These are phyloP conservation scores for Madurella fahalii DNA, from an alignment of 2,329 filamentous ascomycete species.

Conservation along the genomic window DNA sequence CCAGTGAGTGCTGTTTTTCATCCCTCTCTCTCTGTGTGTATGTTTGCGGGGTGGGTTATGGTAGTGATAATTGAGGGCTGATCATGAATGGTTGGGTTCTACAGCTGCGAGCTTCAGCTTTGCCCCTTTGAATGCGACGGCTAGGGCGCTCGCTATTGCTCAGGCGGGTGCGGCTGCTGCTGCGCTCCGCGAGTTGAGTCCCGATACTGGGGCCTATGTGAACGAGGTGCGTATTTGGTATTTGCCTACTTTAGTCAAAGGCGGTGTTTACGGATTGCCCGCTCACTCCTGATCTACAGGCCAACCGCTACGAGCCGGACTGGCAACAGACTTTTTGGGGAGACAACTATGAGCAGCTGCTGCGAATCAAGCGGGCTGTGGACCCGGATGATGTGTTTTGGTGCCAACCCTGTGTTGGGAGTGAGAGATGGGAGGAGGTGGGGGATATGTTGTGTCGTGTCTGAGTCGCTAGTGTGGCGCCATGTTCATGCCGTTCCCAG, in stretches of 20 bases:
- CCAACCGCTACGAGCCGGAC: constrained; percentile 17
- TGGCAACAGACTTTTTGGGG: constrained; percentile 29
- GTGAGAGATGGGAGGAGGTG: constrained; percentile 28
- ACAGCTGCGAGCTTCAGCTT: constrained; percentile 17
- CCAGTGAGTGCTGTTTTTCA: constrained; percentile 12
- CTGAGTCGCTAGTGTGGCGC: neutral
- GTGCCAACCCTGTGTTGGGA: constrained; percentile 37
- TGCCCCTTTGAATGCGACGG: constrained; percentile 15
- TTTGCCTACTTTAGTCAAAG: neutral
- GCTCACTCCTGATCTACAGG: constrained; percentile 1
- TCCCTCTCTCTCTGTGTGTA: too few species aligned
- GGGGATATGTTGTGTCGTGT: constrained; percentile 19
- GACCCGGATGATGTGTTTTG: constrained; percentile 39
- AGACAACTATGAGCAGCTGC: constrained; percentile 33
- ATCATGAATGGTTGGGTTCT: neutral
- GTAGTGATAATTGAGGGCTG: too few species aligned
- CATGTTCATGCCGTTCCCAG: too few species aligned
- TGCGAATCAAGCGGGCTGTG: constrained; percentile 33
- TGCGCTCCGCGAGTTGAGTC: constrained; percentile 28
- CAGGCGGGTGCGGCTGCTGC: constrained; percentile 9
- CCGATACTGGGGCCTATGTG: constrained; percentile 26
- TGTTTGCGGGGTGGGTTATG: too few species aligned
- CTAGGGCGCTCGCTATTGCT: constrained; percentile 10
- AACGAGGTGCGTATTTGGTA: constrained; percentile 26
- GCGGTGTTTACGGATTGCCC: neutral